Evolutionary conservation across 108 stramenopile genomes (phyloP), one percentile per base, ranked within the genome.

Genomic region (Bacterosira constricta): DNA sequence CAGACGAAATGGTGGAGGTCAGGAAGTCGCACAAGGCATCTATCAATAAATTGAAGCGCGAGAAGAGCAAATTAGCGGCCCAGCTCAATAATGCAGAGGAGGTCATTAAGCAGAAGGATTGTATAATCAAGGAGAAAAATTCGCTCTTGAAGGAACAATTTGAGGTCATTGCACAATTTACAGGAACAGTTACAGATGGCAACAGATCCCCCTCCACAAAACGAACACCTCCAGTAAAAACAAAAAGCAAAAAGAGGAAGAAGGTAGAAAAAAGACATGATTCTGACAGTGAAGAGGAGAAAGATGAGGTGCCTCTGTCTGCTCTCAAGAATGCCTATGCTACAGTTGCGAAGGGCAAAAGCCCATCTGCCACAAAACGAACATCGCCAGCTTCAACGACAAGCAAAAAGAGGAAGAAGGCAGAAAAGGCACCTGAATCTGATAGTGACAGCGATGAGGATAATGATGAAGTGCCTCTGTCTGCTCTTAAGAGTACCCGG

Each of bases 1-100:
- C 39, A 4, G 63, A 69, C 13, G 62, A 77, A 63, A 69, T 69
- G 29, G 45, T 17, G 2, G 25, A 63, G 39, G 6, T 77, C 39
- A 58, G 34, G 41, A 52, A 55, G 17, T 37, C 59, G 10, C 36
- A 71, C 23, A 9, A 71, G 17, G 37, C 34, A 36, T 50, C 32
- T 51, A 26, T 36, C 21, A 47, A 51, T n/a, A 71, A 47, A 30
- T 20, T 35, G 44, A 58, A 47, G 46, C 45, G 17, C 21, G 45
- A 38, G 30, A 45, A 42, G n/a, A 47, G 10, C 23, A 58, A 59
- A 1, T 59, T 58, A 56, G 4, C 9, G 4, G 11, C 55, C 55
- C 55, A 56, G 32, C 55, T 56, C 1, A 56, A 37, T 31, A 4
- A 3, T 38, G 63, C 49, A 13, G 38, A 57, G 3, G 32, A 59